These are phyloP conservation scores for Panaeolus cyanescens DNA, from an alignment of 768 basidiomycete species.

Conservation along the genomic window DNA sequence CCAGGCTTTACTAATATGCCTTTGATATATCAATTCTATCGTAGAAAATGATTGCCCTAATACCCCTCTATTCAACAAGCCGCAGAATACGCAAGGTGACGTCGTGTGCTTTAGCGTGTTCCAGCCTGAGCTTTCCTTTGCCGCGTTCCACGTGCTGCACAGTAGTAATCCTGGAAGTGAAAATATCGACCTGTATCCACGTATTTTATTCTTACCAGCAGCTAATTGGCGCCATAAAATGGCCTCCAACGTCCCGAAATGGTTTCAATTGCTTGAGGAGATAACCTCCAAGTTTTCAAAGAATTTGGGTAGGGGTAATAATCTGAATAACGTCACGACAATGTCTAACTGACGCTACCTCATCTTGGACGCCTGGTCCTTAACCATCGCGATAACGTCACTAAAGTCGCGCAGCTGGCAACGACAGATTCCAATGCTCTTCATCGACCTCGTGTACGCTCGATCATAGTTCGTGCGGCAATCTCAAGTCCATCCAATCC, in stretches of 20 bases:
- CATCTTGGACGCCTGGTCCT: not conserved
- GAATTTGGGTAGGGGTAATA: not conserved
- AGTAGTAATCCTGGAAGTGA: too few relatives aligned
- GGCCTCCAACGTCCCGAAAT: not conserved
- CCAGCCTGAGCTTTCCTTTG: not conserved
- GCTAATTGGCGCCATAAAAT: not conserved
- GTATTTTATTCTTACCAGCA: too few relatives aligned
- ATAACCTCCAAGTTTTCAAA: not conserved
- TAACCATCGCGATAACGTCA: not conserved
- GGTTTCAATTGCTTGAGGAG: not conserved
- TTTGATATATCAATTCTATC: too few relatives aligned
- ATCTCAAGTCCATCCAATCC: conserved; percentile 43
- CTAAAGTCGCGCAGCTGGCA: conserved; percentile 61
- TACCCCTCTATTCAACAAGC: too few relatives aligned
- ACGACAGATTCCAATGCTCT: conserved; percentile 42
- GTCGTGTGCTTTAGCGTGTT: too few relatives aligned
- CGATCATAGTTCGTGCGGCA: conserved; percentile 63
- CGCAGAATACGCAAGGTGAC: too few relatives aligned
- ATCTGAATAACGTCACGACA: too few relatives aligned
- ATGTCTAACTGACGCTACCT: not conserved
- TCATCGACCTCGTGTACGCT: conserved; percentile 60
- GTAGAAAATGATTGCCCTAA: too few relatives aligned
- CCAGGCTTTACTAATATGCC: too few relatives aligned
- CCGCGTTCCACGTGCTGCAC: not conserved
- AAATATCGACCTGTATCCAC: too few relatives aligned